Evolutionary conservation across 2,329 filamentous ascomycete species (phyloP), one percentile per base, ranked within the genome.

Genomic region (Aspergillus cejpii): DNA sequence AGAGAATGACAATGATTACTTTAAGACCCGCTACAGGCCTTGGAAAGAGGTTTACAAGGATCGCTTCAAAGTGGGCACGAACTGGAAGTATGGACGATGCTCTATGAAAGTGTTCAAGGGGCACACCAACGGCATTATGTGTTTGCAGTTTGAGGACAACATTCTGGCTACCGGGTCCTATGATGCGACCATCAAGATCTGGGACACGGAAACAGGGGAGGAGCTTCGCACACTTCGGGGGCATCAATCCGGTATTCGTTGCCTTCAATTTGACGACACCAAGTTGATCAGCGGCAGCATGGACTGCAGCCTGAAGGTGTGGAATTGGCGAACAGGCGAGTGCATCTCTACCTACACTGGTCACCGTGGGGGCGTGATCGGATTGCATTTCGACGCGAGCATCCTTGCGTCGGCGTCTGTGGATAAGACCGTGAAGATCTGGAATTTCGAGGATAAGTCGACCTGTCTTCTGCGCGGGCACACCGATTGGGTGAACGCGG

Each of bases 11-110:
- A 70, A 71, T 15, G 68, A 71, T 8, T 76, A 74, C 52, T 75
- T 77, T 56, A 73, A 73, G 48, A 72, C 72, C 11, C 65, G 69
- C 17, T 70, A 70, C 50, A 69, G 88, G 23, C 89, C 85, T 0
- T 98, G 92, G 92, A 98, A 98, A 67, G 89, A 94, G 49, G 87
- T 98, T 1, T 98, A 98, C 72, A 86, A 88, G 52, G 91, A 96
- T 64, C 81, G 87, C 12, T 97, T 91, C 75, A 92, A 91, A 64
- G 89, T 98, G 38, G 91, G 92, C 41, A 92, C 84, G 48, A 97
- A 97, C 65, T 98, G 92, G 92, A 94, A 95, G 65, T 89, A 94
- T 52, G 91, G 92, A 3, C 82, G 91, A 28, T 97, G 85, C 69
- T 83, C 83, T 5, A 84, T 87, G 54, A 89, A 84, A 61, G 80